Conservation (phyloP, 2,329 filamentous ascomycete genomes). For the Botryotinia globosa region DNA sequence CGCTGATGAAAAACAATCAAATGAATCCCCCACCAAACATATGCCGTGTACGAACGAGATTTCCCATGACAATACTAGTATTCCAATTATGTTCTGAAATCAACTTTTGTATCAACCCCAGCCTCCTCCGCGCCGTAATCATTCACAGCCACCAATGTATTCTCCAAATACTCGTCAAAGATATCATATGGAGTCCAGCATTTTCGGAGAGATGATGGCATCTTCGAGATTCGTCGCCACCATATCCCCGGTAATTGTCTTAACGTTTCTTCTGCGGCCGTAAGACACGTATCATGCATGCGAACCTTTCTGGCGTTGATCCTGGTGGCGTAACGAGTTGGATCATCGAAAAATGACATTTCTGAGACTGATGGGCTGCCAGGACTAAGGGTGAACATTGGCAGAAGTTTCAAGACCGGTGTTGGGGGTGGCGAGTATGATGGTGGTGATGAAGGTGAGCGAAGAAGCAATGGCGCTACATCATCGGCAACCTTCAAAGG, state of each 20-base stretch:
- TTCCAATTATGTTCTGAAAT: not conserved
- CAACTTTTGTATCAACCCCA: not conserved
- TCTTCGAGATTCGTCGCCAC: not conserved
- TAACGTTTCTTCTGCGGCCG: not conserved
- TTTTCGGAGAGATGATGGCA: not conserved
- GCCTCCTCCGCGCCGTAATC: slow-evolving; percentile 1
- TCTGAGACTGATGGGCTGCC: not conserved
- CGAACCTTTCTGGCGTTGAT: slow-evolving; percentile 8
- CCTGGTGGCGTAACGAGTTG: not conserved
- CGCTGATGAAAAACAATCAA: not conserved
- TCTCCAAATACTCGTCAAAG: not conserved
- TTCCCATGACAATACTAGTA: not conserved
- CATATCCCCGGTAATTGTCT: not conserved
- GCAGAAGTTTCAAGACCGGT: not conserved
- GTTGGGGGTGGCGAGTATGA: slow-evolving; percentile 5
- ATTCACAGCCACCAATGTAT: not conserved
- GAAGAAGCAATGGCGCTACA: not conserved
- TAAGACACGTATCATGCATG: not conserved
- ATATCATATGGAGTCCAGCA: slow-evolving; percentile 12
- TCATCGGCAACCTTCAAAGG: too few relatives aligned
- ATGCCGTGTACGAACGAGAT: not conserved
- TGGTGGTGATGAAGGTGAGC: not conserved
- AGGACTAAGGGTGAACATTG: not conserved
- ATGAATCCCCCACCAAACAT: not conserved
- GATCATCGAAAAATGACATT: not conserved